Evolutionary conservation across 768 basidiomycete genomes (phyloP), one percentile per base, ranked within the genome.

Genomic region (Suillus bovinus): DNA sequence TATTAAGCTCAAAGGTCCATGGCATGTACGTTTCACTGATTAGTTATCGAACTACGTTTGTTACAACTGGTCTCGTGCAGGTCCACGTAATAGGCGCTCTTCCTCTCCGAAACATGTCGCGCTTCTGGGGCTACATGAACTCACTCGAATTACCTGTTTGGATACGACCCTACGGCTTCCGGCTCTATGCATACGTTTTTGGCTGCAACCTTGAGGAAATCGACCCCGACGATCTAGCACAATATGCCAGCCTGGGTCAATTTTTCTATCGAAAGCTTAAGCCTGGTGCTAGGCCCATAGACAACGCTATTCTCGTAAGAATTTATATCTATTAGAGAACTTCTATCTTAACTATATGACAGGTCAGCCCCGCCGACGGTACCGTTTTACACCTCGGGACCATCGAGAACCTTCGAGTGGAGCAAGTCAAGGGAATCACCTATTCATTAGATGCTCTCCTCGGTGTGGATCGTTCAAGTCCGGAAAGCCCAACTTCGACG

Each of bases 361-460:
- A 92, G 90, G 90, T 96, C 63, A 94, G 92, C 64, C 97, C 97
- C 1, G 96, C 97, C 1, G 97, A 99, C 67, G 97, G 97, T 4
- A 89, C 82, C 0, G 84, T 99, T 2, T 81, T 99, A 31, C 96
- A 99, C 72, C 94, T 95, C 68, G 97, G 97, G 38, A 86, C 86
- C 1, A 91, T 99, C 65, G 84, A 79, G 39, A 85, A 86, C 67
- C 80, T 86, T 55, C 85, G 86, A 31, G 93, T 99, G 58, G 96
- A 97, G 72, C 96, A 98, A 76, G 93, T 99, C 71, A 99, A 99
- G 76, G 97, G 97, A 17, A 90, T 96, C 65, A 97, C 94, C 0
- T 99, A 99, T 71, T 97, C 95, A 1, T 84, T 99, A 14, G 92
- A 97, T 64, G 95, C 96, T 0, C 81, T 99, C 0, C 86, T 99